phyloP scores from a whole-genome alignment of 148 eudicot species.

The Amaranthus palmeri region DNA sequence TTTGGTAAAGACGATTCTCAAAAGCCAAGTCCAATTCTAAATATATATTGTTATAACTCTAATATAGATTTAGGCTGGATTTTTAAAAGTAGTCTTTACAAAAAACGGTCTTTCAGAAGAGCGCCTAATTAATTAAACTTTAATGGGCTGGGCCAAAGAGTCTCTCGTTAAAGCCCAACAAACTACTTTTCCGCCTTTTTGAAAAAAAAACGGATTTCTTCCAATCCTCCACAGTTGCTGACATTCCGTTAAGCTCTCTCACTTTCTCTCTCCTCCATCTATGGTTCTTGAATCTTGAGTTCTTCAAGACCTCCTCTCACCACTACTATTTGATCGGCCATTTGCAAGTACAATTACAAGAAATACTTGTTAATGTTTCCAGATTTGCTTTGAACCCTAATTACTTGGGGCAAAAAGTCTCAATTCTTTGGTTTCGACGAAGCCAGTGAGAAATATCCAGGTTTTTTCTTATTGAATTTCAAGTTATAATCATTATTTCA shows the following conservation, averaged over 20 bases:
- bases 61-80: too few species aligned
- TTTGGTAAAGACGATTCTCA: too few species aligned
- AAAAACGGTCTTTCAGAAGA: too few species aligned
- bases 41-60: too few species aligned
- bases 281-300: not conserved
- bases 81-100: too few species aligned
- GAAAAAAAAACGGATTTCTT: not conserved
- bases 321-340: not conserved
- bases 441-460: too few species aligned
- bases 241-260: constrained; percentile 11
- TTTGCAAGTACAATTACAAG: not conserved
- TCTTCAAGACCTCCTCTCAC: constrained; percentile 2
- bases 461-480: too few species aligned
- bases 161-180: not conserved
- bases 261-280: constrained; percentile 1
- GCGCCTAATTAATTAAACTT: too few species aligned
- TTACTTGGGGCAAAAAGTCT: not conserved
- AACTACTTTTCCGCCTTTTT: not conserved
- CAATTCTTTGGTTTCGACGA: not conserved
- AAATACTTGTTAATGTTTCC: not conserved
- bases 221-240: constrained; percentile 8
- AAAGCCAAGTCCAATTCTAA: too few species aligned
- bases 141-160: too few species aligned
- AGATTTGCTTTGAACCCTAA: not conserved
- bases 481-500: too few species aligned